A percentile compares a stretch with the other conserved stretches of the same genome.
phyloP scores from a whole-genome alignment of 2,329 filamentous ascomycete genomes.

The Emmonsiellopsis sp. region DNA sequence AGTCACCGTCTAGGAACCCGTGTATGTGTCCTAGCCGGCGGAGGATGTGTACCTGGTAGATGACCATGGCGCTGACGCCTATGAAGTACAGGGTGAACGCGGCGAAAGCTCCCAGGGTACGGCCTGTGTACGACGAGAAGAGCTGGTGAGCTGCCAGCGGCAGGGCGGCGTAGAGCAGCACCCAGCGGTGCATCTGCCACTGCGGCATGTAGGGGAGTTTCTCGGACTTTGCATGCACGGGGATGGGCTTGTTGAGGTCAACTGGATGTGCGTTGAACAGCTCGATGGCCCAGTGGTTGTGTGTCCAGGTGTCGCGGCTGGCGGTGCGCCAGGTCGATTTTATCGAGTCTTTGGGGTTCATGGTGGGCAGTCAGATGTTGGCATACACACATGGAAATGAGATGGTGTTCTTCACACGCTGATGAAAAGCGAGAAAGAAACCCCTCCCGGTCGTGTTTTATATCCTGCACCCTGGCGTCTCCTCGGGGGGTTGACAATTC shows the following conservation, averaged over 20 bases:
- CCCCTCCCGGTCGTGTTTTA: too few species aligned
- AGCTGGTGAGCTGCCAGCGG: conserved; percentile 31
- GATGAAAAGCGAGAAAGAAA: too few species aligned
- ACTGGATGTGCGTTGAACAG: conserved; percentile 19
- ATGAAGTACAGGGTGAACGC: conserved; percentile 30
- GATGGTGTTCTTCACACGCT: too few species aligned
- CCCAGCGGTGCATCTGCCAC: conserved; percentile 30
- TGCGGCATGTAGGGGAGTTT: conserved; percentile 32
- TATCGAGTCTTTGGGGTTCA: conserved; percentile 29
- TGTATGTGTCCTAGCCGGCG: conserved; percentile 28
- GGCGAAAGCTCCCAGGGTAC: conserved; percentile 20
- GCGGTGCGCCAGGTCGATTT: conserved; percentile 30
- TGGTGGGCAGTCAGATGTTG: not conserved
- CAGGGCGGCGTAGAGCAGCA: conserved; percentile 28
- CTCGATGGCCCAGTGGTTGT: conserved; percentile 25
- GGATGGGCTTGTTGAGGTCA: conserved; percentile 22
- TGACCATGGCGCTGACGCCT: conserved; percentile 32
- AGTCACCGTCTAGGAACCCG: conserved; percentile 38
- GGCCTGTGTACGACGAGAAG: conserved; percentile 22
- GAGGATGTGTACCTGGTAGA: conserved; percentile 31
- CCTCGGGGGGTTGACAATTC: too few species aligned
- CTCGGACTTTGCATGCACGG: conserved; percentile 33
- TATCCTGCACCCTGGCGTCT: too few species aligned
- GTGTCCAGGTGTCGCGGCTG: conserved; percentile 22
- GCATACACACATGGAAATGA: not conserved